phyloP scores from a whole-genome alignment of 352 stramenopile species.

The Phytophthora sojae region DNA sequence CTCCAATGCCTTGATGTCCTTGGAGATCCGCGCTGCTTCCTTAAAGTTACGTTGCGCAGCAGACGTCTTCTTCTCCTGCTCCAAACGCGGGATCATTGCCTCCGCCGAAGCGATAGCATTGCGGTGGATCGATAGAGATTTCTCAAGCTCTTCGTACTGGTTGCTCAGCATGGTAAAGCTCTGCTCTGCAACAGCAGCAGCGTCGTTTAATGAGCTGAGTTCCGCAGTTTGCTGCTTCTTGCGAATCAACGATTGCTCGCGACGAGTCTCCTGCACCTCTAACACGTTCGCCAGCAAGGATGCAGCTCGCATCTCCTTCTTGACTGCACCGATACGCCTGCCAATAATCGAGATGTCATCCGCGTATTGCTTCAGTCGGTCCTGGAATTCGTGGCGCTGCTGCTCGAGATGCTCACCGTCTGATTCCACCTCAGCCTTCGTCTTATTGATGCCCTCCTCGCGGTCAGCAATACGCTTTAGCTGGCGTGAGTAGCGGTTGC shows the following conservation, averaged over 20 bases:
- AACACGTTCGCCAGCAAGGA: slow-evolving; percentile 68
- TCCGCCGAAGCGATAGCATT: slow-evolving; percentile 86
- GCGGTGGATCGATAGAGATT: slow-evolving; percentile 74
- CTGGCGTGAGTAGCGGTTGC: slow-evolving; percentile 76
- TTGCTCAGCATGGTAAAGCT: slow-evolving; percentile 77
- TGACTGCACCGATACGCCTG: slow-evolving; percentile 65
- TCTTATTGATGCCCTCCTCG: slow-evolving; percentile 76
- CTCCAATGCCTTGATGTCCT: slow-evolving; percentile 88
- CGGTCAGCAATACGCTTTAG: slow-evolving; percentile 84
- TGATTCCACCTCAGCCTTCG: slow-evolving; percentile 76
- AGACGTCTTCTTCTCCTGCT: slow-evolving; percentile 83
- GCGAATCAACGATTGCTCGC: slow-evolving; percentile 69
- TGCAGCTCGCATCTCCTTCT: slow-evolving; percentile 77
- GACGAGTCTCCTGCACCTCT: slow-evolving; percentile 77
- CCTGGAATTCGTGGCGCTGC: slow-evolving; percentile 65
- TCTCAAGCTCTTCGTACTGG: slow-evolving; percentile 80
- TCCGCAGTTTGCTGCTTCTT: slow-evolving; percentile 82
- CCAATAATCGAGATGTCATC: slow-evolving; percentile 57
- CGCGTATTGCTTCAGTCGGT: slow-evolving; percentile 62
- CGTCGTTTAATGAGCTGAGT: slow-evolving; percentile 72
- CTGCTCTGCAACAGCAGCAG: slow-evolving; percentile 76
- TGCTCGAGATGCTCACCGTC: slow-evolving; percentile 66
- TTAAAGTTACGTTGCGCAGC: slow-evolving; percentile 89
- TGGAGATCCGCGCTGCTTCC: slow-evolving; percentile 83
- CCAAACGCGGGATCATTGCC: slow-evolving; percentile 78